A percentile compares a stretch with the other conserved stretches of the same genome.
Conservation (phyloP, 2,329 filamentous ascomycete genomes). For the Colletotrichum sp. region DNA sequence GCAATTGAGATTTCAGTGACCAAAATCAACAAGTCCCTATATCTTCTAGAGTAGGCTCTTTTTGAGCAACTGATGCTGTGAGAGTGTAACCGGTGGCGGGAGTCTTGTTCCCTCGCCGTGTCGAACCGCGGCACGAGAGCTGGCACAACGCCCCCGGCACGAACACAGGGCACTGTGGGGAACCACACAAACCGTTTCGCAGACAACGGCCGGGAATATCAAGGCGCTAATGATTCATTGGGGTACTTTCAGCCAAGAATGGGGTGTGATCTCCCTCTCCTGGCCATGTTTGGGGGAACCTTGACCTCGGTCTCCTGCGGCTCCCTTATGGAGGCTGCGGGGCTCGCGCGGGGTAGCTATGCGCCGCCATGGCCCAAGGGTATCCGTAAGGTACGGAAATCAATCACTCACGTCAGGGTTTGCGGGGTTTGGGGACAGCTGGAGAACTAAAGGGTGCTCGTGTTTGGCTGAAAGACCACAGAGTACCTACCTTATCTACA, state of each 20-base stretch:
- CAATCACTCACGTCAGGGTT: background rate
- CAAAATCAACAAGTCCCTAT: background rate
- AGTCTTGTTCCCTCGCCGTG: conserved; percentile 16
- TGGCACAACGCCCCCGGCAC: background rate
- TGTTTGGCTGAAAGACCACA: background rate
- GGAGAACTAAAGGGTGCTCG: background rate
- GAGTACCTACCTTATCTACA: background rate
- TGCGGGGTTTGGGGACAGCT: background rate
- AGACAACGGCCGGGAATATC: background rate
- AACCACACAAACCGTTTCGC: background rate
- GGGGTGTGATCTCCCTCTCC: background rate
- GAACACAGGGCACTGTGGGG: background rate
- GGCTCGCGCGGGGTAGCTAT: background rate
- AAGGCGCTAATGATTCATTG: background rate
- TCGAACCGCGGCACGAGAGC: background rate
- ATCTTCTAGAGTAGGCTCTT: background rate
- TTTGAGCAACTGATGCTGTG: background rate
- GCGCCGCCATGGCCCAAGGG: background rate
- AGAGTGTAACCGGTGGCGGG: background rate
- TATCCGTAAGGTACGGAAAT: background rate
- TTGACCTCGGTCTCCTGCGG: background rate
- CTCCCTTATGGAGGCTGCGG: background rate
- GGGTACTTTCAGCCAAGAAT: background rate
- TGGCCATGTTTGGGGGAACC: background rate
- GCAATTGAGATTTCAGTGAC: background rate